Percentiles rank a stretch among this genome's conserved stretches.
phyloP scores from a whole-genome alignment of 2,329 filamentous ascomycete genomes.

The Fusarium euwallaceae region DNA sequence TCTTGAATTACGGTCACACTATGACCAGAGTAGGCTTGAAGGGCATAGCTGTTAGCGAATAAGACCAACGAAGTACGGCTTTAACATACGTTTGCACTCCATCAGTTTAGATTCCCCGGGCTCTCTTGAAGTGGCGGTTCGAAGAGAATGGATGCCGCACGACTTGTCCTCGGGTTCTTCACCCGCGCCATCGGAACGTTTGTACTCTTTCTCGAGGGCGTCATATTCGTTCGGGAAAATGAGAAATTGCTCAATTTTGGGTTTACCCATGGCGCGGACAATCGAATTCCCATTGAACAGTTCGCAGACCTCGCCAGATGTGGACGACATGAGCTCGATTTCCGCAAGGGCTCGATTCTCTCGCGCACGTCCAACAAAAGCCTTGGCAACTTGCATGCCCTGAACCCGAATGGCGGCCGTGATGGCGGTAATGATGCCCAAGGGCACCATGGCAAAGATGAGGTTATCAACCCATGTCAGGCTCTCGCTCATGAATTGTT shows the following conservation, averaged over 20 bases:
- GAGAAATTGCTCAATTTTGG: neutral
- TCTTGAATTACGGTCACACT: neutral
- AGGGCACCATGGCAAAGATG: neutral
- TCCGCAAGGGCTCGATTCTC: neutral
- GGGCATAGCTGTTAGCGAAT: neutral
- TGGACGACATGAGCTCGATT: neutral
- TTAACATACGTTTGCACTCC: neutral
- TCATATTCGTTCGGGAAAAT: neutral
- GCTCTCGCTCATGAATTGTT: neutral
- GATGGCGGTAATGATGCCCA: neutral
- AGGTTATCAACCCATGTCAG: neutral
- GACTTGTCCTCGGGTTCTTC: neutral
- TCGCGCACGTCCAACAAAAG: neutral
- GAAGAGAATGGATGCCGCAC: neutral
- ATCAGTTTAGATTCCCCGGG: neutral
- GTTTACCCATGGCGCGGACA: neutral
- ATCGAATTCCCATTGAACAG: neutral
- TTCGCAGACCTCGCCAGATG: neutral
- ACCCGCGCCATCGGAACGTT: neutral
- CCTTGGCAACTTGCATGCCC: neutral
- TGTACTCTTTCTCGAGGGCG: neutral
- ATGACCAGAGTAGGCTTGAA: neutral
- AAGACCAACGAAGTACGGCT: neutral
- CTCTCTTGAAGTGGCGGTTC: rapidly evolving
- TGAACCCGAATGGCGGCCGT: neutral